A percentile compares a stretch with the other conserved stretches of the same genome.
These are phyloP conservation scores for Cucurbita maxima DNA, from an alignment of 306 rosid species.

Conservation along the genomic window DNA sequence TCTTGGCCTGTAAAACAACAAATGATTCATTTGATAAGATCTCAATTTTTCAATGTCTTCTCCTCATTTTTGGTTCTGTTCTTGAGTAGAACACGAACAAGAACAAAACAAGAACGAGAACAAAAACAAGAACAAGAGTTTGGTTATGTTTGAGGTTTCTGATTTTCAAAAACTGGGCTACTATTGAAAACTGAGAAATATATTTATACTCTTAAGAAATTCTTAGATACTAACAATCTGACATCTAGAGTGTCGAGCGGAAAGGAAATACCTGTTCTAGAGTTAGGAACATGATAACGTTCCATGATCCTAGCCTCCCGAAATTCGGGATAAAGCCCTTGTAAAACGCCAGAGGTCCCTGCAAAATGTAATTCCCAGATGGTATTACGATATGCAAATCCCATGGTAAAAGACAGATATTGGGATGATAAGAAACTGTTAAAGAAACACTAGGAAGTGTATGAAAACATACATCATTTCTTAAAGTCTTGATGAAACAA, in stretches of 20 bases:
- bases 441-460: not conserved
- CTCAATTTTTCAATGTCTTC: not conserved
- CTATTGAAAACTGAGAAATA: not conserved
- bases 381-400: not conserved
- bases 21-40: not conserved
- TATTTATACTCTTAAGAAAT: not conserved
- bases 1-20: slow-evolving; percentile 12
- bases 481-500: slow-evolving; percentile 78
- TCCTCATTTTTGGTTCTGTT: not conserved
- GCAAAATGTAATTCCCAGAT: slow-evolving; percentile 15
- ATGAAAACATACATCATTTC: slow-evolving; percentile 57
- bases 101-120: not conserved
- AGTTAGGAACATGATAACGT: slow-evolving; percentile 93
- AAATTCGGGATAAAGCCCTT: slow-evolving; percentile 91
- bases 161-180: not conserved
- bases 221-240: not conserved
- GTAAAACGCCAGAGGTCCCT: slow-evolving; percentile 93
- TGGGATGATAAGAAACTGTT: not conserved
- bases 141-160: not conserved
- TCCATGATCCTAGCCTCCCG: slow-evolving; percentile 96
- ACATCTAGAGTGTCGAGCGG: not conserved
- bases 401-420: not conserved
- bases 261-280: slow-evolving; percentile 69
- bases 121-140: not conserved
- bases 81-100: not conserved